Conservation (phyloP, 2,329 filamentous ascomycete genomes). For the Phialophora expanda region DNA sequence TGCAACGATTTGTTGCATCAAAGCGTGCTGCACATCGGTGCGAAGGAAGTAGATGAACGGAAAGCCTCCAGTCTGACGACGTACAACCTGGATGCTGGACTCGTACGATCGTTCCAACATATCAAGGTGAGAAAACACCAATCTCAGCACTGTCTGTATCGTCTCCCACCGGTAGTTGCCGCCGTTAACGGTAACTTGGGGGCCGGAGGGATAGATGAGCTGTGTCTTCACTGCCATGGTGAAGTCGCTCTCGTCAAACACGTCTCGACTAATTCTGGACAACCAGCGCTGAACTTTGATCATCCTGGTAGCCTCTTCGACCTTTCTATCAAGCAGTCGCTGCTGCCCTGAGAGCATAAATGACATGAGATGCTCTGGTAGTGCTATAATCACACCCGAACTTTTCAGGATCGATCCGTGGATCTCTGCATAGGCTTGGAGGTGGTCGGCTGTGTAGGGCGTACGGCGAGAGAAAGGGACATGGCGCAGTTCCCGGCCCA, state of each 20-base stretch:
- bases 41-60: slow-evolving; percentile 64
- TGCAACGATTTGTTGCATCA: slow-evolving; percentile 49
- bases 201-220: slow-evolving; percentile 66
- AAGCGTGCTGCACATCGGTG: slow-evolving; percentile 52
- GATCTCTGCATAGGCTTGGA: slow-evolving; percentile 47
- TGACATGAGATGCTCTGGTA: slow-evolving; percentile 69
- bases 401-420: slow-evolving; percentile 54
- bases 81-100: slow-evolving; percentile 58
- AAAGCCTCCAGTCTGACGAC: slow-evolving; percentile 51
- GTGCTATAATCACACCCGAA: slow-evolving; percentile 64
- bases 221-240: slow-evolving; percentile 67
- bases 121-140: slow-evolving; percentile 19
- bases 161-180: slow-evolving; percentile 62
- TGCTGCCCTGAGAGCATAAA: slow-evolving; percentile 68
- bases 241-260: slow-evolving; percentile 70
- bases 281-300: slow-evolving; percentile 55
- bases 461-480: slow-evolving; percentile 55
- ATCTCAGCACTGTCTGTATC: slow-evolving; percentile 55
- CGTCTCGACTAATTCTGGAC: slow-evolving; percentile 55
- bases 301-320: slow-evolving; percentile 44
- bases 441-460: slow-evolving; percentile 42
- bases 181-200: slow-evolving; percentile 57
- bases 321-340: slow-evolving; percentile 45
- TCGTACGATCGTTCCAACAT: slow-evolving; percentile 49
- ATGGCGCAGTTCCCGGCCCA: slow-evolving; percentile 53